Conservation (phyloP, 345 rosid genomes). For the Syzygium jambos region DNA sequence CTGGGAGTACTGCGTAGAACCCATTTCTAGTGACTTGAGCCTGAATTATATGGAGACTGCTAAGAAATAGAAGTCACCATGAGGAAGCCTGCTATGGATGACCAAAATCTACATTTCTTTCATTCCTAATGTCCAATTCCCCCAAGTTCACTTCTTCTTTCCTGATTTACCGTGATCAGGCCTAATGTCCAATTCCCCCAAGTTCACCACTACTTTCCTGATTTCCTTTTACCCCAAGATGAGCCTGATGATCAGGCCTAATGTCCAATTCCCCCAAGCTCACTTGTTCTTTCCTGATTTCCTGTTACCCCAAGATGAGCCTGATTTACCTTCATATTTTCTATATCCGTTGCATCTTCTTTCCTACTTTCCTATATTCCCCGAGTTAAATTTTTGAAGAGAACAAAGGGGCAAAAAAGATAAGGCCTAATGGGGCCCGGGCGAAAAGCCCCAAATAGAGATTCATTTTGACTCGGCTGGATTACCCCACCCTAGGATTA, state of each 20-base stretch:
- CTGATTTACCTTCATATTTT: not conserved
- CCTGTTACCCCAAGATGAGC: not conserved
- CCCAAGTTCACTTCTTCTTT: too few species aligned
- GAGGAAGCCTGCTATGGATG: not conserved
- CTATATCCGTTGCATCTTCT: too few species aligned
- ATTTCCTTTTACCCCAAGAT: too few species aligned
- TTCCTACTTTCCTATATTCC: not conserved
- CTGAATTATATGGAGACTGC: not conserved
- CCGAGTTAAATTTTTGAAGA: not conserved
- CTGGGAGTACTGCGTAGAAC: not conserved
- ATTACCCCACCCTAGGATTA: too few species aligned
- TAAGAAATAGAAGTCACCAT: not conserved
- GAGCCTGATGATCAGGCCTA: too few species aligned
- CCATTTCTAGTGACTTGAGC: not conserved
- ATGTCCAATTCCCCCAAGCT: not conserved
- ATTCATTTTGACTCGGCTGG: too few species aligned
- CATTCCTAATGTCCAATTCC: too few species aligned
- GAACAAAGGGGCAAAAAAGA: not conserved
- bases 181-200: too few species aligned
- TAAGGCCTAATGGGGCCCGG: too few species aligned
- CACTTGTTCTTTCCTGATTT: not conserved
- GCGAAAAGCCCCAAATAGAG: too few species aligned
- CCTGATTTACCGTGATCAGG: too few species aligned
- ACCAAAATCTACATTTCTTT: not conserved
- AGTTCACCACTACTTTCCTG: too few species aligned